Evolutionary conservation across 257 asterid genomes (phyloP), one percentile per base, ranked within the genome.

Genomic region (Asclepias syriaca): DNA sequence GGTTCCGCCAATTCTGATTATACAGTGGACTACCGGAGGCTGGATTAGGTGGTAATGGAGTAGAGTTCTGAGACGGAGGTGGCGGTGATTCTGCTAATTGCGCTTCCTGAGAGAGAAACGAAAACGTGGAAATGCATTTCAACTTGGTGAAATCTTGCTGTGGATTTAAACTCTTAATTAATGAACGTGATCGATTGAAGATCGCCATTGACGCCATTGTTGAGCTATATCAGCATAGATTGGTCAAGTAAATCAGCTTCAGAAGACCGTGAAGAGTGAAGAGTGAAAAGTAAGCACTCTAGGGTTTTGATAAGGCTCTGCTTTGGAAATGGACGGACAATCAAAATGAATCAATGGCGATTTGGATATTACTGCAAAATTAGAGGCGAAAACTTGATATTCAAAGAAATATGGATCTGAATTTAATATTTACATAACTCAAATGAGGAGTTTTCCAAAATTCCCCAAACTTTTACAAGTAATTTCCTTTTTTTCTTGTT

Each of bases 1-100:
- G 94, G 71, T 70, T 88, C 73, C 96, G 77, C 98, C 97, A 89
- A 79, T 86, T 87, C 57, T 87, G 88, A 43, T 75, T 84, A 84
- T 91, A 93, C 15, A 81, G 82, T 5, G 96, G 93, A 73, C 88
- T 87, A 40, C 97, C 96, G 58, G 92, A 70, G 4, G 92, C 86
- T 1, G 98, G 96, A 24, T 87, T 91, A 24, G 93, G 93, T 0
- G 97, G 99, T 18, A 89, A 81, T 8, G 96, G 87, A 1, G 81
- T 75, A 55, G 70, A 11, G 65, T 75, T 16, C 40, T 43, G 64
- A 43, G 76, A 58, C 15, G 76, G 65, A 34, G 77, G 43, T 54
- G 83, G 63, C 0, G 82, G 79, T 29, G 83, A 76, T 51, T 82
- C 92, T 22, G 84, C 89, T 64, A 83, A 82, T 70, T 77, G 84